Conservation (phyloP, 768 basidiomycete species). For the Collybiopsis luxurians region DNA sequence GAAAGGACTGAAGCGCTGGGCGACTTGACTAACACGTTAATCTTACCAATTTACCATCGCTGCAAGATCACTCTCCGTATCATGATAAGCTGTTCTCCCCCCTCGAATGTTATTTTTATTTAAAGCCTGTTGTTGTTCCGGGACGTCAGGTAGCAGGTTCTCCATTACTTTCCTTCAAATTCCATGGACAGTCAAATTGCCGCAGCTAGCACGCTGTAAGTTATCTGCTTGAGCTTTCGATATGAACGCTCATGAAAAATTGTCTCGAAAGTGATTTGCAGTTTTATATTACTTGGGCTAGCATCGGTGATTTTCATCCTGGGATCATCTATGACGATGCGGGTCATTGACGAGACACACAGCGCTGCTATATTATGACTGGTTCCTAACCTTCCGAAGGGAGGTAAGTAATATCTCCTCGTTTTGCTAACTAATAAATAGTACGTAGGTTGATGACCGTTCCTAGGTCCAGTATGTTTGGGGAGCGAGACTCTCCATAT, state of each 20-base stretch:
- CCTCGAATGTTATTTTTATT: too few relatives aligned
- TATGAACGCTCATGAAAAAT: not conserved
- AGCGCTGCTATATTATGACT: conserved; percentile 32
- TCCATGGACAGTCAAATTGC: not conserved
- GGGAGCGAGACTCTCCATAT: conserved; percentile 21
- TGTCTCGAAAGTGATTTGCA: not conserved
- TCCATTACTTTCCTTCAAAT: not conserved
- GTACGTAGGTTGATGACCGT: too few relatives aligned
- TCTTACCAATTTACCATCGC: too few relatives aligned
- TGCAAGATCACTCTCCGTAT: too few relatives aligned
- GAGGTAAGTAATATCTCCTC: conserved; percentile 25
- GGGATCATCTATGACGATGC: not conserved
- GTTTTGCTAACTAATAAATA: too few relatives aligned
- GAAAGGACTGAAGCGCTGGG: too few relatives aligned
- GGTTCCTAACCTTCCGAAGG: conserved; percentile 24
- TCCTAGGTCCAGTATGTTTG: conserved; percentile 25
- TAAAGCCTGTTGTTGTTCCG: too few relatives aligned
- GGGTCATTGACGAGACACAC: not conserved
- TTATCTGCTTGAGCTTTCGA: not conserved
- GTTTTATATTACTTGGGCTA: conserved; percentile 6
- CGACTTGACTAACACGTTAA: too few relatives aligned
- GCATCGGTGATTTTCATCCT: not conserved
- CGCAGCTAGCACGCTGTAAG: not conserved
- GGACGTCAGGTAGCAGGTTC: not conserved
- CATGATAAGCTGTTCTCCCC: too few relatives aligned